Evolutionary conservation across 2,329 filamentous ascomycete species (phyloP).

Genomic region (Acrodontium crateriforme): DNA sequence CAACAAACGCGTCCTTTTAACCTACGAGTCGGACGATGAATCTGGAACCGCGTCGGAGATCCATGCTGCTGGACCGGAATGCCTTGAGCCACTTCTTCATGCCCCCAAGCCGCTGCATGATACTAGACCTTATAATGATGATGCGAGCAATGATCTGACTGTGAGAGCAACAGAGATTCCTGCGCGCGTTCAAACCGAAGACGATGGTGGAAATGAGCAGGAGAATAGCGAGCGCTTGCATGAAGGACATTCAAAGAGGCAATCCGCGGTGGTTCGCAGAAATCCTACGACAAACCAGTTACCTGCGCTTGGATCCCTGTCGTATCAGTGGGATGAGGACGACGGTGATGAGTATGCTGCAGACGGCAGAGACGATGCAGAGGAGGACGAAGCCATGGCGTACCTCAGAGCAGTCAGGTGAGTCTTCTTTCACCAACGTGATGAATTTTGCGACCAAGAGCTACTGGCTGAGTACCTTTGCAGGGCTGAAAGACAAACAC

Average conservation of each 20-base stretch:
- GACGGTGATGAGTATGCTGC: constrained; percentile 10
- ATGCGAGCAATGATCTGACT: constrained; percentile 1
- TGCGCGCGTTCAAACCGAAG: too few species aligned
- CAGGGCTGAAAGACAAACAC: constrained; percentile 14
- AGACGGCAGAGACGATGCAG: constrained; percentile 8
- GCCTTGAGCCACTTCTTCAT: background rate
- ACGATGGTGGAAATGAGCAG: constrained; percentile 1
- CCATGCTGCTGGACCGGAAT: constrained; percentile 5
- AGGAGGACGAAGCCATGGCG: constrained; percentile 19
- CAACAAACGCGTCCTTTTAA: constrained; percentile 20
- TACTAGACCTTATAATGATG: constrained; percentile 5
- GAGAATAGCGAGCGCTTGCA: background rate
- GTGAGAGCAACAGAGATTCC: constrained; percentile 1
- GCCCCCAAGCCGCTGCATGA: constrained; percentile 6
- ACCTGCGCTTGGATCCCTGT: constrained; percentile 12
- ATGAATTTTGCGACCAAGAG: constrained; percentile 9
- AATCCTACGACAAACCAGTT: constrained; percentile 13
- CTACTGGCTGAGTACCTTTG: constrained; percentile 4
- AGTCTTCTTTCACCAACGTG: constrained; percentile 4
- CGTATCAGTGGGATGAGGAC: constrained; percentile 12
- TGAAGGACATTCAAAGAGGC: background rate
- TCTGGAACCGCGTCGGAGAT: too few species aligned
- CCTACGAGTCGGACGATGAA: constrained; percentile 19
- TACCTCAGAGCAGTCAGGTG: constrained; percentile 20
- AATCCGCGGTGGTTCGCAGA: constrained; percentile 1